Evolutionary conservation across 305 asterid species (phyloP).

Genomic region (Nicotiana rustica): DNA sequence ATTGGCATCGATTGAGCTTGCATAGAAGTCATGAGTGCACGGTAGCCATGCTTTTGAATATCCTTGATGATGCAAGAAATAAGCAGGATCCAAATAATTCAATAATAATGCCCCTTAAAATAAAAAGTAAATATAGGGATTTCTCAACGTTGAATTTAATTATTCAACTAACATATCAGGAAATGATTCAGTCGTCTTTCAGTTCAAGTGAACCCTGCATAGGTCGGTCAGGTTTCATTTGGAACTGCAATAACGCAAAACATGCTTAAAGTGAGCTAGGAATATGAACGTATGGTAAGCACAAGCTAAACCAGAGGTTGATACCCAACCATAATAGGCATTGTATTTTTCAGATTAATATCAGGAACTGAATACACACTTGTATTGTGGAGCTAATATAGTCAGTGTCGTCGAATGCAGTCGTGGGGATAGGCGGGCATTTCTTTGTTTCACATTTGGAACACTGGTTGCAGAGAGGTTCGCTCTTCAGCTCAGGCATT

Average conservation of each 20-base stretch:
- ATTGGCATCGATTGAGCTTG: constrained; percentile 96
- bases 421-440: constrained; percentile 76
- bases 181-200: constrained; percentile 58
- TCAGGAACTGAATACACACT: constrained; percentile 66
- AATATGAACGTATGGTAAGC: too few species aligned
- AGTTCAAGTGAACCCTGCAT: too few species aligned
- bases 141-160: constrained; percentile 25
- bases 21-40: constrained; percentile 74
- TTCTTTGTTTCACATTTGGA: constrained; percentile 53
- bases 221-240: too few species aligned
- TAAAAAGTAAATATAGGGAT: constrained; percentile 18
- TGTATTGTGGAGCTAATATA: constrained; percentile 52
- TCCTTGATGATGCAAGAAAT: constrained; percentile 69
- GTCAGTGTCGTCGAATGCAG: constrained; percentile 62
- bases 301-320: constrained; percentile 45
- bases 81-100: neutral
- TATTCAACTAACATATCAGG: constrained; percentile 62
- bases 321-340: constrained; percentile 70
- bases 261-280: too few species aligned
- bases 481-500: constrained; percentile 40
- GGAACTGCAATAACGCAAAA: too few species aligned
- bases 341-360: constrained; percentile 42
- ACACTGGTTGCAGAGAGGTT: constrained; percentile 59
- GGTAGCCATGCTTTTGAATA: constrained; percentile 78
- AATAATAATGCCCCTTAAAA: neutral